A percentile compares a stretch with the other conserved stretches of the same genome.
phyloP scores from a whole-genome alignment of 768 basidiomycete species.

The Sutorius australiensis region DNA sequence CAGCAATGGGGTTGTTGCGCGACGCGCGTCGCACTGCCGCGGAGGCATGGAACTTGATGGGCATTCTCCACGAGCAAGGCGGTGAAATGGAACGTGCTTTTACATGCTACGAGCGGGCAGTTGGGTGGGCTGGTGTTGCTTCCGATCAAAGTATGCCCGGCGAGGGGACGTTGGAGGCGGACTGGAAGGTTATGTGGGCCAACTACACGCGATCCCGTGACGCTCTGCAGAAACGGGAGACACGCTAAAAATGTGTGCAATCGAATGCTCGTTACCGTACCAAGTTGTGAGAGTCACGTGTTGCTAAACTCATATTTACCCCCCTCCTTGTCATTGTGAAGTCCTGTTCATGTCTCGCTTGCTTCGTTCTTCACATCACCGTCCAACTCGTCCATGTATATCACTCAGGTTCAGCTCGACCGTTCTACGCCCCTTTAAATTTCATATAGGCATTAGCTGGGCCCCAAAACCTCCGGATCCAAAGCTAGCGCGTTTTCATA shows the following conservation, averaged over 20 bases:
- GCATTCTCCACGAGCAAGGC: constrained; percentile 53
- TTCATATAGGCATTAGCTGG: constrained; percentile 78
- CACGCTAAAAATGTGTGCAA: neutral
- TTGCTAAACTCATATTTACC: neutral
- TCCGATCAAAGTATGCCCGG: constrained; percentile 40
- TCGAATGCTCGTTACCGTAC: neutral
- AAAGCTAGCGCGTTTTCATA: constrained; percentile 31
- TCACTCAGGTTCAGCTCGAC: constrained; percentile 21
- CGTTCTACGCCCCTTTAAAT: constrained; percentile 53
- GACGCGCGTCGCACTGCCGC: constrained; percentile 69
- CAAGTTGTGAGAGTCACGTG: constrained; percentile 22
- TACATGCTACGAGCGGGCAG: constrained; percentile 64
- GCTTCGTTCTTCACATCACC: constrained; percentile 1
- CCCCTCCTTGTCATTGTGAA: neutral
- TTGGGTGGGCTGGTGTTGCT: constrained; percentile 59
- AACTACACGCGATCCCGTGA: constrained; percentile 55
- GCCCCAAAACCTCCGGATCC: constrained; percentile 60
- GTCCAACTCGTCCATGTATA: neutral
- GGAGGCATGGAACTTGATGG: constrained; percentile 73
- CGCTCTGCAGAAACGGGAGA: constrained; percentile 12
- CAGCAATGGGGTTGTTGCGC: constrained; percentile 56
- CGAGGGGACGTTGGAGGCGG: constrained; percentile 52
- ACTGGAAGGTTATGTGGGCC: constrained; percentile 58
- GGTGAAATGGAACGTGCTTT: constrained; percentile 41
- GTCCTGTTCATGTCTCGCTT: constrained; percentile 14